These are phyloP conservation scores for Chlorella vulgaris DNA, from an alignment of 139 green algal genomes.

Conservation along the genomic window DNA sequence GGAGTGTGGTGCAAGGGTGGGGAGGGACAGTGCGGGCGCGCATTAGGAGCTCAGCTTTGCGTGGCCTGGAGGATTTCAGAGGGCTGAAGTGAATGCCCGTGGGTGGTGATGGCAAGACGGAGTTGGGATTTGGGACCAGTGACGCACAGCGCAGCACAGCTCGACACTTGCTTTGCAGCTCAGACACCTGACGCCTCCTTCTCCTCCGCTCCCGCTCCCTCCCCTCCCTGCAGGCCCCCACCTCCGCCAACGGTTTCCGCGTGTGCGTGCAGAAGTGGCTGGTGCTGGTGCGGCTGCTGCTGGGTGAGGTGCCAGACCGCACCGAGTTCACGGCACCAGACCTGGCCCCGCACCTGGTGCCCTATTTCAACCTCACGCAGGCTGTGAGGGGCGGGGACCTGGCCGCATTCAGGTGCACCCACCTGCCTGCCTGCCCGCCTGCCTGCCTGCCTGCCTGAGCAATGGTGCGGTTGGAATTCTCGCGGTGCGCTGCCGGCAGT, in stretches of 20 bases:
- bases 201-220: background rate
- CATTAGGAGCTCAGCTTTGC: too few relatives aligned
- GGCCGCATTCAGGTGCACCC: conserved; percentile 67
- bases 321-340: conserved; percentile 78
- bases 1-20: background rate
- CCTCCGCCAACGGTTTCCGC: conserved; percentile 83
- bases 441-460: too few relatives aligned
- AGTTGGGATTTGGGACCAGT: too few relatives aligned
- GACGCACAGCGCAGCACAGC: too few relatives aligned
- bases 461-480: too few relatives aligned
- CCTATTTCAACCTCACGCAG: conserved; percentile 91
- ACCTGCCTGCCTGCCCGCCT: too few relatives aligned
- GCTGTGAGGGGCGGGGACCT: conserved; percentile 90
- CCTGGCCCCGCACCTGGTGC: conserved; percentile 68
- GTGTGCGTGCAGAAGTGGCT: conserved; percentile 92
- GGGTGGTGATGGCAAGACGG: too few relatives aligned
- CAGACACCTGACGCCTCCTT: background rate
- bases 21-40: background rate
- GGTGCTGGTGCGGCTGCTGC: conserved; percentile 88
- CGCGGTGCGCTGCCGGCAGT: background rate
- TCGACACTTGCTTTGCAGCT: too few relatives aligned
- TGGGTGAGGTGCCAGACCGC: conserved; percentile 95
- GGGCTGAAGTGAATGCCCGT: too few relatives aligned
- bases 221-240: conserved; percentile 60
- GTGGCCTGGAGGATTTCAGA: too few relatives aligned